Evolutionary conservation across 176 grass and related monocot genomes (phyloP), one percentile per base, ranked within the genome.

Genomic region (Juncus inflexus): DNA sequence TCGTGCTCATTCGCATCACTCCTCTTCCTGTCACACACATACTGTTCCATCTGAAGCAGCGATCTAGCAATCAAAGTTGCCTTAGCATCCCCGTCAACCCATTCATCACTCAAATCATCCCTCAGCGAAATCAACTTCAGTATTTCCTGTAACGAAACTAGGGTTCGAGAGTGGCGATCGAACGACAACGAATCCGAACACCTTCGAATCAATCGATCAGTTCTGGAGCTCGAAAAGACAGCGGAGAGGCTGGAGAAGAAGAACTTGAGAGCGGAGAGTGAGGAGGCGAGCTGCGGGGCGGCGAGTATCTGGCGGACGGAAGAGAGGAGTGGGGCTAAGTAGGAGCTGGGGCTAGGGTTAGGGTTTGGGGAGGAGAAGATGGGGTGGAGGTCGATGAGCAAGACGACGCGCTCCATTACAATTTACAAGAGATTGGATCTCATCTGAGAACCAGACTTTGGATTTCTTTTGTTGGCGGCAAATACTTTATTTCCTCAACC

Each of bases 191-290:
- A 76, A 74, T 65, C 75, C 28, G 79, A 64, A 37, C 56, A 81
- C 64, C 76, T 81, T 7, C 79, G 72, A 47, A 81, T 63, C 49
- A 81, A 57, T 10, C 38, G 79, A 40, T 81, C 64, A 50, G 74
- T 74, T 43, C 11, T 70, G 35, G 79, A 81, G 49, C 64, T 70
- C 55, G 79, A 81, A 11, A 74, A 67, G 63, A 76, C 15, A 2
- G 79, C 71, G 12, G 79, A 76, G 11, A 81, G 58, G 59, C 58
- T 69, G 16, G 79, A 81, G 65, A 81, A 81, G 79, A 76, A 69
- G 50, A 81, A 55, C 64, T 64, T 76, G 65, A 75, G 67, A 12
- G 79, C 70, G 70, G 74, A 81, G 79, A 81, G 79, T 5, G 79
- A 70, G 37, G 79, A 14, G 38, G 64, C 40, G 72, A 76, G 58